phyloP scores from a whole-genome alignment of 225 moss, liverwort and hornwort species.

The Polytrichum commune region DNA sequence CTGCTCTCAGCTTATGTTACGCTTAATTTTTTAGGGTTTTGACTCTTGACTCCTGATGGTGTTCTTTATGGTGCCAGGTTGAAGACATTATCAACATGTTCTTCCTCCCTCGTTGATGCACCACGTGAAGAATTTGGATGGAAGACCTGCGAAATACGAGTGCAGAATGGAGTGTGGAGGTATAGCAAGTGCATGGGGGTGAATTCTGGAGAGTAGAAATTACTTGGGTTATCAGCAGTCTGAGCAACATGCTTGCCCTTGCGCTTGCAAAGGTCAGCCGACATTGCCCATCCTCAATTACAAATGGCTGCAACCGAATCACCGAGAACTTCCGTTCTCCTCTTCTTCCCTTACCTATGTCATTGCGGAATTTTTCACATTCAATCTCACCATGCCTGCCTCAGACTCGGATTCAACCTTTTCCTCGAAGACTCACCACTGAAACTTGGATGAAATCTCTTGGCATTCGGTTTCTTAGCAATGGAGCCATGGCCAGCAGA shows the following conservation, averaged over 20 bases:
- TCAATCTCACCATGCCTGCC: background rate
- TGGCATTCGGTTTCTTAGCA: background rate
- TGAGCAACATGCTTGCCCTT: conserved; percentile 31
- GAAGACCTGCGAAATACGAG: too few species aligned
- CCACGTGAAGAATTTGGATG: too few species aligned
- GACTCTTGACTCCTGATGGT: background rate
- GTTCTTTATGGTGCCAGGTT: background rate
- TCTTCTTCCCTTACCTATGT: background rate
- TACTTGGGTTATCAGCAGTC: background rate
- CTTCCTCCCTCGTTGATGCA: background rate
- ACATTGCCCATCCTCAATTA: conserved; percentile 6
- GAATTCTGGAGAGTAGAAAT: conserved; percentile 12
- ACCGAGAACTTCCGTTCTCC: background rate
- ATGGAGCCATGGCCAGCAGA: background rate
- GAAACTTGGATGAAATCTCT: background rate
- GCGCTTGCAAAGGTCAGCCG: conserved; percentile 31
- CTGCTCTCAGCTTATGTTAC: too few species aligned
- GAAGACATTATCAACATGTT: background rate
- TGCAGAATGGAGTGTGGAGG: too few species aligned
- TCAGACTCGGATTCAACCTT: background rate
- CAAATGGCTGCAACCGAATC: background rate
- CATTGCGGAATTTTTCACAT: conserved; percentile 15
- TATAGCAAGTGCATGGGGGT: conserved; percentile 1
- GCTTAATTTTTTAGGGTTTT: background rate
- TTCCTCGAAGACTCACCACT: background rate